phyloP scores from a whole-genome alignment of 2,329 filamentous ascomycete species.

The Ophiostoma fasciatum region DNA sequence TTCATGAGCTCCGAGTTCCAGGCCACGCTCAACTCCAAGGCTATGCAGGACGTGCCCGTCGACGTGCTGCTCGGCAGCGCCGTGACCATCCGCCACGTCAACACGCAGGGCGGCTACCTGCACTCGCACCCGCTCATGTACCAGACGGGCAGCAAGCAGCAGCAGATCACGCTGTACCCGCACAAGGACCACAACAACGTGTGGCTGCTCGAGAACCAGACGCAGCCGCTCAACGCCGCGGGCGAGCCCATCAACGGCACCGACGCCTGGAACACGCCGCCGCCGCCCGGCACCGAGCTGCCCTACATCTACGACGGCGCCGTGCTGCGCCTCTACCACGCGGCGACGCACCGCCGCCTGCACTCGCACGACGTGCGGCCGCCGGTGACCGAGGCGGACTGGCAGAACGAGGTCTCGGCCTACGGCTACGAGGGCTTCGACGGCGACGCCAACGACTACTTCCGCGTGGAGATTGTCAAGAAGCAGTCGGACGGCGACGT shows the following conservation, averaged over 20 bases:
- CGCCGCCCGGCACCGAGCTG: constrained; percentile 32
- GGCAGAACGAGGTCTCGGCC: constrained; percentile 92
- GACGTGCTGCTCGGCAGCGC: constrained; percentile 84
- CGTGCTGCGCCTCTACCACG: constrained; percentile 71
- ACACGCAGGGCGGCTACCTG: constrained; percentile 94
- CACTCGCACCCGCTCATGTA: constrained; percentile 98
- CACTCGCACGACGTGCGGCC: constrained; percentile 92
- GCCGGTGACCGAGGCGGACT: constrained; percentile 73
- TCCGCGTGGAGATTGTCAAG: constrained; percentile 90
- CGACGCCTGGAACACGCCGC: constrained; percentile 64
- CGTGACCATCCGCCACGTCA: constrained; percentile 78
- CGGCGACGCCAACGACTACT: constrained; percentile 91
- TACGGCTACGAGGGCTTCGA: constrained; percentile 96
- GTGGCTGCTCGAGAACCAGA: constrained; percentile 91
- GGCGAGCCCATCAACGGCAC: constrained; percentile 69
- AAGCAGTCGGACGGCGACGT: constrained; percentile 63
- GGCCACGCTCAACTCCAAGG: constrained; percentile 89
- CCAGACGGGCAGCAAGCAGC: constrained; percentile 91
- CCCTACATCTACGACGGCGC: constrained; percentile 64
- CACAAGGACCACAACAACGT: constrained; percentile 99
- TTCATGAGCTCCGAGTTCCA: constrained; percentile 99
- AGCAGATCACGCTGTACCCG: constrained; percentile 94
- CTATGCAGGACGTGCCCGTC: constrained; percentile 86
- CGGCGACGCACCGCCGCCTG: constrained; percentile 69
- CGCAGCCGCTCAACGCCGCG: constrained; percentile 65